Conservation (phyloP, 2,329 filamentous ascomycete genomes). For the Cryphonectria carpinicola region DNA sequence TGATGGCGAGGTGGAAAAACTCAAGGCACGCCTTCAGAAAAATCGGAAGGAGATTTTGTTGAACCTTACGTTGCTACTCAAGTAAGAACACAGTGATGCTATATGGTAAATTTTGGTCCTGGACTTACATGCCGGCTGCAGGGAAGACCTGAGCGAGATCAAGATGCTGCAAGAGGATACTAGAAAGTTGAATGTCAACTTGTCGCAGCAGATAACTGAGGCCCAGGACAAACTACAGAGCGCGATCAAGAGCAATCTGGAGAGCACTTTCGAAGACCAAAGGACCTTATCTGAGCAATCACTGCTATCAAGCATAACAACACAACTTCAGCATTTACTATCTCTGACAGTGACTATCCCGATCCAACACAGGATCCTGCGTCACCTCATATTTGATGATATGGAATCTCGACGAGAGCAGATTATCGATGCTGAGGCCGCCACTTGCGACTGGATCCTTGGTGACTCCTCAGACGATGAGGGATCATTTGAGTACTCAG, state of each 20-base stretch:
- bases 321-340: background rate
- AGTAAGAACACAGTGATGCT: constrained; percentile 1
- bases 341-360: constrained; percentile 13
- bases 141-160: background rate
- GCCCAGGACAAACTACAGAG: background rate
- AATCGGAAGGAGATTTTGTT: constrained; percentile 30
- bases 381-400: constrained; percentile 24
- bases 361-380: constrained; percentile 24
- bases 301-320: background rate
- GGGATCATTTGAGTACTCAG: background rate
- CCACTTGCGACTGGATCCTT: constrained; percentile 34
- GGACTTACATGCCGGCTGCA: background rate
- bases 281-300: background rate
- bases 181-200: background rate
- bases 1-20: constrained; percentile 29
- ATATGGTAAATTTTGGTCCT: background rate
- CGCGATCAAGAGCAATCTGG: background rate
- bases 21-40: constrained; percentile 26
- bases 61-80: constrained; percentile 21
- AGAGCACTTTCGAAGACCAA: background rate
- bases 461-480: background rate
- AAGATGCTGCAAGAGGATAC: constrained; percentile 6
- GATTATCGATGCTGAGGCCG: constrained; percentile 29
- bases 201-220: constrained; percentile 2
- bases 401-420: constrained; percentile 30